These are phyloP conservation scores for Rehmannia glutinosa DNA, from an alignment of 257 asterid genomes.

Conservation along the genomic window DNA sequence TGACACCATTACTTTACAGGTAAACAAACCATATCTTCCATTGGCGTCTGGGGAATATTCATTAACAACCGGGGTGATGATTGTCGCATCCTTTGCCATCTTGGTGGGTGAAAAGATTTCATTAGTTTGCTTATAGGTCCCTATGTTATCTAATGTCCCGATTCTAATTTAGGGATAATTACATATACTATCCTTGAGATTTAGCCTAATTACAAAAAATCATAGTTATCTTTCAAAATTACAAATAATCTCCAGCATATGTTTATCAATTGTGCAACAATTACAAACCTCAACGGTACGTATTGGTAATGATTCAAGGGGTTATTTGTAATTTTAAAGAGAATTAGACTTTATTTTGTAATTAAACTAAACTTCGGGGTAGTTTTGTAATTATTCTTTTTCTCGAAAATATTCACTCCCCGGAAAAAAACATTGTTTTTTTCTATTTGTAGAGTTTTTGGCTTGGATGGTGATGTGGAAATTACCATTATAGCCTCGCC, in stretches of 20 bases:
- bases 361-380: too few species aligned
- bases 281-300: too few species aligned
- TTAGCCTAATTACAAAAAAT: too few species aligned
- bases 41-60: constrained; percentile 93
- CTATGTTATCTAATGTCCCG: not conserved
- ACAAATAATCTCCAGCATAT: too few species aligned
- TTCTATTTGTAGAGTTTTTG: constrained; percentile 66
- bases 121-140: not conserved
- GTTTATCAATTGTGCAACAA: too few species aligned
- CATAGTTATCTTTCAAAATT: too few species aligned
- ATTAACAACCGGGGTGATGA: constrained; percentile 49
- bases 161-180: not conserved
- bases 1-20: constrained; percentile 27
- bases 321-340: too few species aligned
- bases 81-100: constrained; percentile 65
- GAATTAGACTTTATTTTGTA: too few species aligned
- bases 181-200: too few species aligned
- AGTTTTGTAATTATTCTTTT: not conserved
- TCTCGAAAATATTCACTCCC: not conserved
- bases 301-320: too few species aligned
- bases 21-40: constrained; percentile 88
- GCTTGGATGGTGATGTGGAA: constrained; percentile 94
- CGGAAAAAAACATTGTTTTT: not conserved
- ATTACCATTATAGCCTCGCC: too few species aligned
- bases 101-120: constrained; percentile 43